phyloP scores from a whole-genome alignment of 1,284 basidiomycete genomes.

The Trichosporon faecale region DNA sequence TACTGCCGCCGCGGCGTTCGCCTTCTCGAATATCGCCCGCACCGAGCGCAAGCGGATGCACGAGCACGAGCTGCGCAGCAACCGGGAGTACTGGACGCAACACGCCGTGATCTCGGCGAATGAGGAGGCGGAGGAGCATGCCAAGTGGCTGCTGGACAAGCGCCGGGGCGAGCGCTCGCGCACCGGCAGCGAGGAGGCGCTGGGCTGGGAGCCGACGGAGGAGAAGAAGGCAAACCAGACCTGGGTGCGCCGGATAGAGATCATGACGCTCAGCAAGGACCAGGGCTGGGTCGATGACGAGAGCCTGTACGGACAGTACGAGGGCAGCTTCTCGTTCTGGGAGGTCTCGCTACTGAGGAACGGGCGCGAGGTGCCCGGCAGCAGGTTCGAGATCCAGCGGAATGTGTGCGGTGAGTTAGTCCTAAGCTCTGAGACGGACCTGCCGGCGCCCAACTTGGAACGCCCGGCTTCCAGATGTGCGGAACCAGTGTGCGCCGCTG shows the following conservation, averaged over 20 bases:
- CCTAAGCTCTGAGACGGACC: not conserved
- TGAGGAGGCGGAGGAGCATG: not conserved
- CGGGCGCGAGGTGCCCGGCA: conserved; percentile 35
- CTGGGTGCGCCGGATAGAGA: conserved; percentile 33
- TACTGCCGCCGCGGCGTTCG: not conserved
- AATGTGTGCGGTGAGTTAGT: conserved; percentile 41
- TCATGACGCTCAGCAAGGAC: conserved; percentile 40
- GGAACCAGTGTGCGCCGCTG: not conserved
- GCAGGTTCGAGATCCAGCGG: conserved; percentile 33
- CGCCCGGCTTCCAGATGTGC: not conserved
- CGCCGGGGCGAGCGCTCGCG: not conserved
- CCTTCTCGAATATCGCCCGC: not conserved
- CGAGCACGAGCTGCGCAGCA: not conserved
- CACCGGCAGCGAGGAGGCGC: not conserved
- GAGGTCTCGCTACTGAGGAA: conserved; percentile 40
- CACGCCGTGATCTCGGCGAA: not conserved
- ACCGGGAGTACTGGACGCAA: conserved; percentile 5
- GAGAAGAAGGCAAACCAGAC: not conserved
- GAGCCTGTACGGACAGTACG: conserved; percentile 39
- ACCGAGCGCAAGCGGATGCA: not conserved
- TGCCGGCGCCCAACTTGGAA: too few species aligned
- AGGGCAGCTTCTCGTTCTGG: conserved; percentile 43
- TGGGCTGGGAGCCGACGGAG: not conserved
- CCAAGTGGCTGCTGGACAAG: not conserved
- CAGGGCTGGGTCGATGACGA: conserved; percentile 40